Evolutionary conservation across 2,329 filamentous ascomycete species (phyloP).

Genomic region (Paraphaeosphaeria minitans): DNA sequence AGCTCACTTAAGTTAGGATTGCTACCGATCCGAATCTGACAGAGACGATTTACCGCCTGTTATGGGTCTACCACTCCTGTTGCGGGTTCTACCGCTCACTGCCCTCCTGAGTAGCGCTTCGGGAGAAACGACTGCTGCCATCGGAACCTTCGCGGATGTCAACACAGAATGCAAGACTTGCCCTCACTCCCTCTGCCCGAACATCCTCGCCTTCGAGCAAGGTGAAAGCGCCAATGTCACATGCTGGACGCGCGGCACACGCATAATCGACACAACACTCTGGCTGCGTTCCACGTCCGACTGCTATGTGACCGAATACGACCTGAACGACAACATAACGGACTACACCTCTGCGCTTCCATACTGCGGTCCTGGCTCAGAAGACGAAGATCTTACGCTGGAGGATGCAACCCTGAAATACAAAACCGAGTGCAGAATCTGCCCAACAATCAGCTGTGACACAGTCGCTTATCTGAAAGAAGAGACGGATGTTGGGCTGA

Average conservation of each 20-base stretch:
- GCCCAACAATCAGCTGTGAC: constrained; percentile 29
- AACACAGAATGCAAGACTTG: constrained; percentile 41
- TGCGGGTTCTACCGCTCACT: constrained; percentile 3
- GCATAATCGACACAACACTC: constrained; percentile 31
- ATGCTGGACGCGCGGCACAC: constrained; percentile 38
- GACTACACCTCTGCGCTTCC: constrained; percentile 28
- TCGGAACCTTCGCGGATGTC: constrained; percentile 28
- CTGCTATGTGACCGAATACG: constrained; percentile 40
- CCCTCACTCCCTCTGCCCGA: constrained; percentile 35
- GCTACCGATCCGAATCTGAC: background rate
- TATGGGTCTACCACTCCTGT: constrained; percentile 10
- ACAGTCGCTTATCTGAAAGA: constrained; percentile 28
- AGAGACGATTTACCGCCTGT: background rate
- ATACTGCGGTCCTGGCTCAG: constrained; percentile 34
- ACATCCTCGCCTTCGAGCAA: constrained; percentile 24
- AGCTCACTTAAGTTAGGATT: background rate
- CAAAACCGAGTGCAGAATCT: constrained; percentile 37
- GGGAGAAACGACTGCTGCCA: constrained; percentile 18
- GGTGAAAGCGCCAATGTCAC: constrained; percentile 30
- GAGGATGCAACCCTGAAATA: constrained; percentile 32
- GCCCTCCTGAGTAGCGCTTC: background rate
- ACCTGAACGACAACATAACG: constrained; percentile 31
- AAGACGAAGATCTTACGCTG: constrained; percentile 30
- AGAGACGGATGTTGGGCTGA: constrained; percentile 34
- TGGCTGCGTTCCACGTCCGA: constrained; percentile 35